Percentiles rank a stretch among this genome's conserved stretches.
Conservation (phyloP, 495 filamentous ascomycete species). For the Annulohypoxylon bovei region DNA sequence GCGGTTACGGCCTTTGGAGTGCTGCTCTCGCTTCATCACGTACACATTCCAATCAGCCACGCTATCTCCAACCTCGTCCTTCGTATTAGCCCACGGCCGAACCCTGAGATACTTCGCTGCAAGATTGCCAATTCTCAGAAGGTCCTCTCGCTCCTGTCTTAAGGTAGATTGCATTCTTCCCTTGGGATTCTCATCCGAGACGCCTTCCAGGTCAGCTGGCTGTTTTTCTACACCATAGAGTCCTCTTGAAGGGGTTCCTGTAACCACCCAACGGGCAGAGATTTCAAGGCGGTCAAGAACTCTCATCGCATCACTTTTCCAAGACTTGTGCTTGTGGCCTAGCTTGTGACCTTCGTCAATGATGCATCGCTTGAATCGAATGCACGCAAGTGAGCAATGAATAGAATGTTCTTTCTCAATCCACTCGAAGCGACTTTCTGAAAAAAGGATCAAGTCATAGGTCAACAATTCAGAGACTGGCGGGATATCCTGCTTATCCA, state of each 20-base stretch:
- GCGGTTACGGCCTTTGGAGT: slow-evolving; percentile 61
- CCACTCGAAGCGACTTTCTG: slow-evolving; percentile 74
- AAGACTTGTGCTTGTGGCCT: slow-evolving; percentile 64
- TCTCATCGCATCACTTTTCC: slow-evolving; percentile 70
- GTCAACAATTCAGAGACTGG: slow-evolving; percentile 64
- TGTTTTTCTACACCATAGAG: slow-evolving; percentile 71
- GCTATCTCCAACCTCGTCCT: slow-evolving; percentile 48
- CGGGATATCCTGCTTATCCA: slow-evolving; percentile 65
- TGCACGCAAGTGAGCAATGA: slow-evolving; percentile 64
- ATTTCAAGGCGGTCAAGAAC: slow-evolving; percentile 74
- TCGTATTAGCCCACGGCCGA: slow-evolving; percentile 73
- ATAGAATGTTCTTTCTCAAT: slow-evolving; percentile 55
- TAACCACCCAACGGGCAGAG: slow-evolving; percentile 87
- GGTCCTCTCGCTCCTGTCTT: slow-evolving; percentile 71
- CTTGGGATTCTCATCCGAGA: slow-evolving; percentile 17
- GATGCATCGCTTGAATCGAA: slow-evolving; percentile 88
- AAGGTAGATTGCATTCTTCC: slow-evolving; percentile 39
- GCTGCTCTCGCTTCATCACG: slow-evolving; percentile 71
- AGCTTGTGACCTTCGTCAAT: slow-evolving; percentile 93
- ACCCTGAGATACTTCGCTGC: slow-evolving; percentile 75
- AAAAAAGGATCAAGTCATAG: slow-evolving; percentile 85
- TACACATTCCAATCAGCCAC: slow-evolving; percentile 75
- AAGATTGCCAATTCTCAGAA: slow-evolving; percentile 78
- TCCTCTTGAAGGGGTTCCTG: slow-evolving; percentile 86
- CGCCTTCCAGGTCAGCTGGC: slow-evolving; percentile 1